A percentile compares a stretch with the other conserved stretches of the same genome.
Conservation (phyloP, 73 alveolate genomes). For the Tetrahymena thermophila region DNA sequence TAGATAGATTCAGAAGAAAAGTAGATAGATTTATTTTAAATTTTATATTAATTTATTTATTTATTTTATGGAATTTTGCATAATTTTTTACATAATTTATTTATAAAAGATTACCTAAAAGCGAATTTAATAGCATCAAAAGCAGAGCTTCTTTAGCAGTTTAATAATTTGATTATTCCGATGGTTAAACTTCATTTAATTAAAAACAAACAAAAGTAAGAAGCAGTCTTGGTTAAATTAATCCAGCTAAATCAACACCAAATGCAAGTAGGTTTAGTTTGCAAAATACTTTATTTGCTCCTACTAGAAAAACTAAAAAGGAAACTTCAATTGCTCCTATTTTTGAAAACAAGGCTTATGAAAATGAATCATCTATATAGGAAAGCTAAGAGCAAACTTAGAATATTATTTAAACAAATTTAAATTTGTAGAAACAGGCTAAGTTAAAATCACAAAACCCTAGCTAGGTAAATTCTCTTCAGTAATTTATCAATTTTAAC, state of each 20-base stretch:
- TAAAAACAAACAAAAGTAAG: neutral
- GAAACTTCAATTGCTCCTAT: neutral
- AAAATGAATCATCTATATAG: neutral
- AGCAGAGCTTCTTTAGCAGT: neutral
- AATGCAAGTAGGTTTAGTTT: neutral
- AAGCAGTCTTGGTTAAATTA: neutral
- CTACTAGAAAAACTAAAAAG: neutral
- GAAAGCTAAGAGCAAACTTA: neutral
- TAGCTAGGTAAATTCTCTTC: neutral
- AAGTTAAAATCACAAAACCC: neutral
- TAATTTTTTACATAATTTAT: no score
- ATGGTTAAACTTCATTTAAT: neutral
- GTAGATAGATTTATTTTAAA: neutral
- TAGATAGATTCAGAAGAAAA: neutral
- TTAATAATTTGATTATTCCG: neutral
- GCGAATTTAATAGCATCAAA: neutral
- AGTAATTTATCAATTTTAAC: neutral
- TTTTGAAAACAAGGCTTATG: neutral
- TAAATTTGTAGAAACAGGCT: no score
- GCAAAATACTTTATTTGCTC: neutral
- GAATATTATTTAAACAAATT: neutral
- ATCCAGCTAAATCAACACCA: neutral
- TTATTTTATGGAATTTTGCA: neutral
- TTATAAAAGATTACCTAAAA: neutral
- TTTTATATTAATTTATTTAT: no score